Evolutionary conservation across 176 grass and related monocot species (phyloP).

Genomic region (Alopecurus myosuroides): DNA sequence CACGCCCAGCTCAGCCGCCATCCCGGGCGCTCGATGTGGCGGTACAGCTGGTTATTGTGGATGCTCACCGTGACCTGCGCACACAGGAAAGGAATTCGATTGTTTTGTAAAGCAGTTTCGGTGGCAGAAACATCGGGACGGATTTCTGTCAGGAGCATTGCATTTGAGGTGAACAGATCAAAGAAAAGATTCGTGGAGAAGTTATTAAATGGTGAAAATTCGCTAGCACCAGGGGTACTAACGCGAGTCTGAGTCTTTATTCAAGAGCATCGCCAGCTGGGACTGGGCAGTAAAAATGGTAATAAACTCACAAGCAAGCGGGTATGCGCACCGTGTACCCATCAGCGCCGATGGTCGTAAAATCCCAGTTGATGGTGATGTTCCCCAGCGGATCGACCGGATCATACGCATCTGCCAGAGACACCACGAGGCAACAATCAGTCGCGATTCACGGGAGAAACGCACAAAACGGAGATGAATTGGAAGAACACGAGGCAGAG

Average conservation of each 20-base stretch:
- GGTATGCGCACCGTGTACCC: slow-evolving; percentile 41
- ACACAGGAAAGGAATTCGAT: background rate
- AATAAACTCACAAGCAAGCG: slow-evolving; percentile 1
- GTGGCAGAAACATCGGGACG: background rate
- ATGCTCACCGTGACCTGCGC: slow-evolving; percentile 58
- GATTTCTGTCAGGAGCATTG: background rate
- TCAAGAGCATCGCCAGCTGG: background rate
- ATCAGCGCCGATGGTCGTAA: background rate
- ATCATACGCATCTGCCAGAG: slow-evolving; percentile 53
- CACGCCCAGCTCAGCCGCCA: slow-evolving; percentile 73
- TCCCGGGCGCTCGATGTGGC: slow-evolving; percentile 66
- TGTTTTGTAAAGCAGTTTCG: background rate
- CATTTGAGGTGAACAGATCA: background rate
- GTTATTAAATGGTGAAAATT: background rate
- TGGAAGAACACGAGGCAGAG: background rate
- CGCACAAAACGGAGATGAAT: background rate
- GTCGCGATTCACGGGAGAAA: background rate
- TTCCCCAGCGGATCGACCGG: slow-evolving; percentile 56
- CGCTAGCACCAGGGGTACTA: background rate
- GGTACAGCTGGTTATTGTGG: slow-evolving; percentile 76
- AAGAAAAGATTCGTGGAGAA: background rate
- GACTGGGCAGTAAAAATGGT: background rate
- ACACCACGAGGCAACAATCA: background rate
- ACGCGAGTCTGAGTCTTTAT: background rate
- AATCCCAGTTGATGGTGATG: slow-evolving; percentile 76